phyloP scores from a whole-genome alignment of 2,329 filamentous ascomycete species.

The Colletotrichum graminicola region DNA sequence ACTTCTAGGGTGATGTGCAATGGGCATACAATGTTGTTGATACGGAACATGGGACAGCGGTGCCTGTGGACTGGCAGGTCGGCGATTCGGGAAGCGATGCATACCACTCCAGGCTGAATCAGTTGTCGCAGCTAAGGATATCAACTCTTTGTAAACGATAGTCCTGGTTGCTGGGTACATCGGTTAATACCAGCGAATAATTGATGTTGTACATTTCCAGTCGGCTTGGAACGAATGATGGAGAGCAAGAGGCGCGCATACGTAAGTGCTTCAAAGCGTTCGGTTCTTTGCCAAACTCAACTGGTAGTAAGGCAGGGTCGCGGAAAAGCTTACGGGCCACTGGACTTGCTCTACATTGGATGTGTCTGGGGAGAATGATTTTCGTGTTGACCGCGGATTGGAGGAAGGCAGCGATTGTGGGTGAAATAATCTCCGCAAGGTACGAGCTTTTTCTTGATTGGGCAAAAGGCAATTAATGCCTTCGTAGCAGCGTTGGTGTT shows the following conservation, averaged over 20 bases:
- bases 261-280: background rate
- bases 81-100: background rate
- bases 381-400: background rate
- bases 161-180: background rate
- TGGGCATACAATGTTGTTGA: constrained; percentile 4
- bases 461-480: background rate
- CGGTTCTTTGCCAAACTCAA: background rate
- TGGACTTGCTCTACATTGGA: background rate
- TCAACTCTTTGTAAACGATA: no score
- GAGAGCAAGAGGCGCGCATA: background rate
- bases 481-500: no score
- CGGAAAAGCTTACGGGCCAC: background rate
- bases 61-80: background rate
- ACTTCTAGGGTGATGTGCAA: background rate
- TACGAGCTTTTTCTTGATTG: background rate
- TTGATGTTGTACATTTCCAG: background rate
- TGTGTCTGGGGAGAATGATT: background rate
- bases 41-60: background rate
- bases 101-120: background rate
- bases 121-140: background rate
- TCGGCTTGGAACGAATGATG: no score
- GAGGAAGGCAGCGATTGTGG: background rate
- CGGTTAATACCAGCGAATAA: background rate
- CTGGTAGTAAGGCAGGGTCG: background rate
- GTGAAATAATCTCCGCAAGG: background rate